phyloP scores from a whole-genome alignment of 163 green algal genomes.

The Scenedesmus sp. region DNA sequence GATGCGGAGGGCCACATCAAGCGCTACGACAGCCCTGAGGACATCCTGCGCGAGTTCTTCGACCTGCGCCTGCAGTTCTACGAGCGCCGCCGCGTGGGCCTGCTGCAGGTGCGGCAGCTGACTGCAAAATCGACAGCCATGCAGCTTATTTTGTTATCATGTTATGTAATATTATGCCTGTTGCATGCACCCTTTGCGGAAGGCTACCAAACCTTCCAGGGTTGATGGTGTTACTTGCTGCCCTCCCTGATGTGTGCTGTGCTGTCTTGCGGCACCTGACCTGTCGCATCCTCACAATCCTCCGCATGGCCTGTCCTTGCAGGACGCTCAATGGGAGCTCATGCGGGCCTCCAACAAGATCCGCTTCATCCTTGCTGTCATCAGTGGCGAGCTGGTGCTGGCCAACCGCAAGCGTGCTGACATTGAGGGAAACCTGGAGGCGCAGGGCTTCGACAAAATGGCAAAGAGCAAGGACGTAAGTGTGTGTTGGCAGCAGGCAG shows the following conservation, averaged over 20 bases:
- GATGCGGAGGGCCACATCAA: slow-evolving; percentile 92
- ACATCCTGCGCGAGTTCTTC: slow-evolving; percentile 97
- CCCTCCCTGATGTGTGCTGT: neutral
- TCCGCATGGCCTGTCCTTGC: neutral
- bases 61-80: slow-evolving; percentile 93
- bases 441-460: slow-evolving; percentile 84
- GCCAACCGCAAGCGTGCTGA: slow-evolving; percentile 90
- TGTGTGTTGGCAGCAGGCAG: neutral
- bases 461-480: slow-evolving; percentile 58
- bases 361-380: slow-evolving; percentile 97
- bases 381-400: slow-evolving; percentile 86
- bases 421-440: slow-evolving; percentile 91
- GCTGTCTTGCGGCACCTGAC: neutral
- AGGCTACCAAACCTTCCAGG: too few relatives aligned
- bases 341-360: slow-evolving; percentile 87
- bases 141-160: neutral
- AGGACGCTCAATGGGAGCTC: slow-evolving; percentile 86
- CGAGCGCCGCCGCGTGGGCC: slow-evolving; percentile 75
- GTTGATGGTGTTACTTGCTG: too few relatives aligned
- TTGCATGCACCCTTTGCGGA: too few relatives aligned
- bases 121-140: neutral
- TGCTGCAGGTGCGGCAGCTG: slow-evolving; percentile 79
- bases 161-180: too few relatives aligned
- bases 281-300: neutral
- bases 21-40: slow-evolving; percentile 93